These are phyloP conservation scores for Oryza nivara DNA, from an alignment of 176 grass and related monocot species.

Conservation along the genomic window DNA sequence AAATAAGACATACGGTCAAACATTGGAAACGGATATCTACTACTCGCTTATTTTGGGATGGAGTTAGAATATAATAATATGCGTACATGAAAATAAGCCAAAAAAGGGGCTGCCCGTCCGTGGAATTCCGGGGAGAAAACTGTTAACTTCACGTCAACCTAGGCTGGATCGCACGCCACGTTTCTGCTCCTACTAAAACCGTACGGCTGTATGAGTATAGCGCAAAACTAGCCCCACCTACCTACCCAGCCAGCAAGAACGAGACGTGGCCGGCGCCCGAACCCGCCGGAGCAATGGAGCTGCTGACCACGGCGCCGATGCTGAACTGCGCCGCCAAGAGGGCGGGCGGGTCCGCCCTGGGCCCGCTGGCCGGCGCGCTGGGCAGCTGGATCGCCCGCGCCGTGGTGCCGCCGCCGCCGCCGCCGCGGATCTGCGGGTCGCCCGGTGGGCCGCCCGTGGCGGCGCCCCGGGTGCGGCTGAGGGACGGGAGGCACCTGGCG, in stretches of 20 bases:
- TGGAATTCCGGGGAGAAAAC: background rate
- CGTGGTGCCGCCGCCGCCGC: conserved; percentile 33
- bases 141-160: background rate
- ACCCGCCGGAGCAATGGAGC: conserved; percentile 29
- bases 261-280: background rate
- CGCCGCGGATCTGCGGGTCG: conserved; percentile 57
- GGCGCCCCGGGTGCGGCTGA: conserved; percentile 59
- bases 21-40: too few relatives aligned
- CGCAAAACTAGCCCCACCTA: background rate
- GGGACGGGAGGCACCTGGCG: conserved; percentile 71
- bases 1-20: too few relatives aligned
- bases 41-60: too few relatives aligned
- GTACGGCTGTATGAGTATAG: too few relatives aligned
- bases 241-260: background rate
- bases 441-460: conserved; percentile 56
- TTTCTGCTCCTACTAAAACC: background rate
- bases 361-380: conserved; percentile 37
- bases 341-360: background rate
- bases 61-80: too few relatives aligned
- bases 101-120: too few relatives aligned
- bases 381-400: conserved; percentile 47
- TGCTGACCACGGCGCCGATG: conserved; percentile 42
- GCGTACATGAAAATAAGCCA: too few relatives aligned
- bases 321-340: conserved; percentile 45
- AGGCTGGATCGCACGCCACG: conserved; percentile 32